Evolutionary conservation across 805 yeast genomes (phyloP).

Genomic region (Cyberlindnera maclurae): DNA sequence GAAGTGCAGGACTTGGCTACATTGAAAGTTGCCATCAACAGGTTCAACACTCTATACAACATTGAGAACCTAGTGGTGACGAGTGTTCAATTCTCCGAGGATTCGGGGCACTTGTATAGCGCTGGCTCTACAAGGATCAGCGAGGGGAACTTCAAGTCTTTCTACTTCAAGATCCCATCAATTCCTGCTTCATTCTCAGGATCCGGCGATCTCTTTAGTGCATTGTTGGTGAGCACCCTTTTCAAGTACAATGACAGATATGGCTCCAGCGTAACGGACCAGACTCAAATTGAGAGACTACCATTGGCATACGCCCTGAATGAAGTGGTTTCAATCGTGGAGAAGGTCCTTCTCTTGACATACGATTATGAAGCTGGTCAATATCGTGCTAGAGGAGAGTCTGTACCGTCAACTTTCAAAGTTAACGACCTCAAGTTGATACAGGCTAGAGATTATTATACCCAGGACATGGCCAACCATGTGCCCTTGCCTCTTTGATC

Average conservation of each 20-base stretch:
- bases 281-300: neutral
- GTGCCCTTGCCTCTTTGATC: neutral
- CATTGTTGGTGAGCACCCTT: constrained; percentile 46
- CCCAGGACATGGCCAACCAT: constrained; percentile 5
- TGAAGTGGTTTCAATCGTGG: constrained; percentile 34
- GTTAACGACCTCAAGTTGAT: constrained; percentile 39
- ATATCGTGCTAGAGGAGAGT: constrained; percentile 10
- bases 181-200: constrained; percentile 64
- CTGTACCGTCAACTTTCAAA: constrained; percentile 13
- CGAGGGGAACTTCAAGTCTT: constrained; percentile 2
- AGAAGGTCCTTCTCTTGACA: constrained; percentile 35
- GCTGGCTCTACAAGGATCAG: constrained; percentile 19
- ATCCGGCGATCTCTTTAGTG: constrained; percentile 68
- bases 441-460: constrained; percentile 32
- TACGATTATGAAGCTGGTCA: constrained; percentile 20
- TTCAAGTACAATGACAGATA: constrained; percentile 22
- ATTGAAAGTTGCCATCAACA: constrained; percentile 31
- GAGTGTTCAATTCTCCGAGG: constrained; percentile 35
- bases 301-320: constrained; percentile 30
- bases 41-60: constrained; percentile 36
- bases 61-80: constrained; percentile 53
- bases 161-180: constrained; percentile 35
- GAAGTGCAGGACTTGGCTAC: constrained; percentile 32
- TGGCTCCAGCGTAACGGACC: constrained; percentile 6
- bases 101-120: constrained; percentile 33